A percentile compares a stretch with the other conserved stretches of the same genome.
These are phyloP conservation scores for Chaetoscypha palmicola DNA, from an alignment of 2,329 filamentous ascomycete genomes.

Conservation along the genomic window DNA sequence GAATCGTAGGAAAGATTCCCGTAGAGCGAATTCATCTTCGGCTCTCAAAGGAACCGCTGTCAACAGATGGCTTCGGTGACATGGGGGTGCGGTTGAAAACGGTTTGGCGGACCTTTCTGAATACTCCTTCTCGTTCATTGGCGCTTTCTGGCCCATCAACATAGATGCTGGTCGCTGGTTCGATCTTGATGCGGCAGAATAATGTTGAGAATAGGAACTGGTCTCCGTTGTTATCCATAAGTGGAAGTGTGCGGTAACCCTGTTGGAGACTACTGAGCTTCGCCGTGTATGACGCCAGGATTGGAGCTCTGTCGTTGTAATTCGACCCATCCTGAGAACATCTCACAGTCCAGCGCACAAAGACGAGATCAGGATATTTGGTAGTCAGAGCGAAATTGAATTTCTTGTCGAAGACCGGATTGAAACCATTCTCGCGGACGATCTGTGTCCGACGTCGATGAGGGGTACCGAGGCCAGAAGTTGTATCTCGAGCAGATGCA, in stretches of 20 bases:
- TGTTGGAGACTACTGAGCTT: constrained; percentile 85
- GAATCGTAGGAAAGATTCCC: constrained; percentile 11
- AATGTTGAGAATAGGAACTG: constrained; percentile 92
- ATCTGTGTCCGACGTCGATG: constrained; percentile 74
- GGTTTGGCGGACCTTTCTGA: constrained; percentile 50
- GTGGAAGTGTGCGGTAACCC: constrained; percentile 85
- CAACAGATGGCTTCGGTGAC: constrained; percentile 24
- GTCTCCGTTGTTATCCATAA: constrained; percentile 83
- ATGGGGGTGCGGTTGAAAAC: constrained; percentile 45
- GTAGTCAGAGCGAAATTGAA: constrained; percentile 80
- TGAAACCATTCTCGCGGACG: constrained; percentile 84
- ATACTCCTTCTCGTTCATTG: constrained; percentile 41
- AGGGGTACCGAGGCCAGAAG: constrained; percentile 62
- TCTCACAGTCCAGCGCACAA: constrained; percentile 88
- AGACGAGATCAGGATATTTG: constrained; percentile 90
- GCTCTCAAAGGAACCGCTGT: constrained; percentile 15
- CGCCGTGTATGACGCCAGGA: constrained; percentile 84
- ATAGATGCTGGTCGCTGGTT: constrained; percentile 49
- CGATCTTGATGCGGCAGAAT: constrained; percentile 77
- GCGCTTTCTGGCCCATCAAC: constrained; percentile 40
- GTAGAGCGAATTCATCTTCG: constrained; percentile 19
- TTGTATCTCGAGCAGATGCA: constrained; percentile 55
- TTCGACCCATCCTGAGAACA: constrained; percentile 71
- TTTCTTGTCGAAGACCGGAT: constrained; percentile 75
- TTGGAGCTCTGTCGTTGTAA: constrained; percentile 53